Conservation (phyloP, 768 basidiomycete genomes). For the Tulasnella calospora region DNA sequence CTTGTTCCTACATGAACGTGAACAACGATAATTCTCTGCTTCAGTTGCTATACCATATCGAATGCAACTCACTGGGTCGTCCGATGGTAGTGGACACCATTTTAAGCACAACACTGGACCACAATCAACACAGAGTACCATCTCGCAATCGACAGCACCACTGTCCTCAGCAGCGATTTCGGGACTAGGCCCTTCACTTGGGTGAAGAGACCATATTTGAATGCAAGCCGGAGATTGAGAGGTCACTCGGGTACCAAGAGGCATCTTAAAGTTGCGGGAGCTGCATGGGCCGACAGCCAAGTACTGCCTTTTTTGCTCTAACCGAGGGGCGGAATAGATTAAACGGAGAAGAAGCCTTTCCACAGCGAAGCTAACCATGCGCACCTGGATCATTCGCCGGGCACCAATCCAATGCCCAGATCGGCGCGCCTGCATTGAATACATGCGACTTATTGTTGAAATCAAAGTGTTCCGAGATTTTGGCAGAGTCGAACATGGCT, state of each 20-base stretch:
- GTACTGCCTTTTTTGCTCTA: slow-evolving; percentile 60
- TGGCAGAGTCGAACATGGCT: not conserved
- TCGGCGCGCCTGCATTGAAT: slow-evolving; percentile 82
- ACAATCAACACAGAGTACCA: slow-evolving; percentile 78
- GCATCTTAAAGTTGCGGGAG: slow-evolving; percentile 56
- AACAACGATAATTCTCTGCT: not conserved
- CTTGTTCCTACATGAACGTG: slow-evolving; percentile 18
- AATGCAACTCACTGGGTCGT: slow-evolving; percentile 48
- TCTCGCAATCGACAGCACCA: slow-evolving; percentile 58
- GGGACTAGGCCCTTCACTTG: slow-evolving; percentile 26
- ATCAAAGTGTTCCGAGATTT: slow-evolving; percentile 34
- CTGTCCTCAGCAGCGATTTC: slow-evolving; percentile 19
- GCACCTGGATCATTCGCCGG: slow-evolving; percentile 50
- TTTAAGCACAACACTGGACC: slow-evolving; percentile 76
- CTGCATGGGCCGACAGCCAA: slow-evolving; percentile 77
- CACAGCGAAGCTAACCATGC: not conserved
- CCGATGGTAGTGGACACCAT: slow-evolving; percentile 89
- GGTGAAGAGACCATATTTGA: slow-evolving; percentile 74
- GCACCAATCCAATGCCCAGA: slow-evolving; percentile 94
- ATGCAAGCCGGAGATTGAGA: slow-evolving; percentile 62
- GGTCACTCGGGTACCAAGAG: slow-evolving; percentile 55
- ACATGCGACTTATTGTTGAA: slow-evolving; percentile 57
- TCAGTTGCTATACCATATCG: not conserved
- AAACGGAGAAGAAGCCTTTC: slow-evolving; percentile 20
- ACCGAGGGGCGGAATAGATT: slow-evolving; percentile 38